Conservation (phyloP, 1,284 basidiomycete species). For the Pyrrhoderma noxium region DNA sequence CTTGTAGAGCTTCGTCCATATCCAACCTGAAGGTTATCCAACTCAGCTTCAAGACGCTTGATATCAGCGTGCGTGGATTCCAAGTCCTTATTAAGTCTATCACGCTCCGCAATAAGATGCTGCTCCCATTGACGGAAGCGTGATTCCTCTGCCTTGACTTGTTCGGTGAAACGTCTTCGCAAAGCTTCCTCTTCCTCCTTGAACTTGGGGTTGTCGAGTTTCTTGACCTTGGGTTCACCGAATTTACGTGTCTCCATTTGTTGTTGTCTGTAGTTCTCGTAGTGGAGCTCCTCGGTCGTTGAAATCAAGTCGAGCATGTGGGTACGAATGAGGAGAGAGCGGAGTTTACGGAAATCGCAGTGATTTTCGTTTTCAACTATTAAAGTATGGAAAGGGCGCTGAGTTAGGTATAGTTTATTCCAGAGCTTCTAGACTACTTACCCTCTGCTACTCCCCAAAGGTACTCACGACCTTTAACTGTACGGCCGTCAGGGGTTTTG, state of each 20-base stretch:
- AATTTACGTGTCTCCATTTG: slow-evolving; percentile 99
- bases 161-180: slow-evolving; percentile 97
- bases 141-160: slow-evolving; percentile 98
- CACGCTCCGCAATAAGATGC: slow-evolving; percentile 94
- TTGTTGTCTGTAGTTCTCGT: slow-evolving; percentile 96
- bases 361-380: slow-evolving; percentile 97
- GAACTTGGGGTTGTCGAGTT: slow-evolving; percentile 99
- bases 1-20: slow-evolving; percentile 72
- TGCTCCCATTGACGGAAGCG: slow-evolving; percentile 99
- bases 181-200: slow-evolving; percentile 98
- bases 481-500: slow-evolving; percentile 81
- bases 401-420: not conserved
- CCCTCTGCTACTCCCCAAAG: slow-evolving; percentile 99
- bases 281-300: slow-evolving; percentile 94
- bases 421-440: slow-evolving; percentile 31
- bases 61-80: slow-evolving; percentile 89
- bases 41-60: slow-evolving; percentile 83
- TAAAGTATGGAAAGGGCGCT: slow-evolving; percentile 9
- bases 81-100: slow-evolving; percentile 94
- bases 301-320: slow-evolving; percentile 98
- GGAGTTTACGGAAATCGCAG: slow-evolving; percentile 98
- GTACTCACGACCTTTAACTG: slow-evolving; percentile 97
- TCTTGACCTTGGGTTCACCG: slow-evolving; percentile 97
- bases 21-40: slow-evolving; percentile 83
- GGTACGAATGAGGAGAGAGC: slow-evolving; percentile 92